phyloP scores from a whole-genome alignment of 192 early-diverging fungal genomes.

The Podila epigama region DNA sequence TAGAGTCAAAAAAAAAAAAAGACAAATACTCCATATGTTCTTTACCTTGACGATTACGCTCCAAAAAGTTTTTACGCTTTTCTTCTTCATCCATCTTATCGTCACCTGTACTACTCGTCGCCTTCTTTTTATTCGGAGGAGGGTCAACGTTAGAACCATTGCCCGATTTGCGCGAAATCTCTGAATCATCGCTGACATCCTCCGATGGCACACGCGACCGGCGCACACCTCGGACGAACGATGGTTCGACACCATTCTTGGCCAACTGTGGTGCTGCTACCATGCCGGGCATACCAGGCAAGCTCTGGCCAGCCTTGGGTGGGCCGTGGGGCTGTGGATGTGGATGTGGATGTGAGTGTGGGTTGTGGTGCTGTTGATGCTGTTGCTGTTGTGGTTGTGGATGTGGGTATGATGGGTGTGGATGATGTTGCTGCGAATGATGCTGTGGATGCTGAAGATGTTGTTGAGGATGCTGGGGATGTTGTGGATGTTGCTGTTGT shows the following conservation, averaged over 20 bases:
- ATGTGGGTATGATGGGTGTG: too few relatives aligned
- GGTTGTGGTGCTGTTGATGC: neutral
- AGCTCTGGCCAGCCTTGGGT: slow-evolving; percentile 11
- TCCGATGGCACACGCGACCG: slow-evolving; percentile 11
- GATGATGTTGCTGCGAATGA: neutral
- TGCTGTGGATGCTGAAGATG: slow-evolving; percentile 4
- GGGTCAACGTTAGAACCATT: slow-evolving; percentile 9
- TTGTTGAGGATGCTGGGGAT: neutral
- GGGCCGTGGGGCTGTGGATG: neutral
- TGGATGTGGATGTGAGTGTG: neutral
- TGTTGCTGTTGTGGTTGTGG: neutral
- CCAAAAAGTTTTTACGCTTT: slow-evolving; percentile 82
- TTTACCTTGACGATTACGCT: slow-evolving; percentile 85
- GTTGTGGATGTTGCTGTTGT: neutral
- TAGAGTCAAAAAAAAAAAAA: neutral
- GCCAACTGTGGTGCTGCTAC: slow-evolving; percentile 15
- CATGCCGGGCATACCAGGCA: slow-evolving; percentile 39
- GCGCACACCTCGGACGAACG: slow-evolving; percentile 21
- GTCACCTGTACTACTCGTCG: slow-evolving; percentile 8
- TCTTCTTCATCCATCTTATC: slow-evolving; percentile 59
- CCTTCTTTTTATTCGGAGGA: slow-evolving; percentile 13
- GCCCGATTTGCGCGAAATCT: slow-evolving; percentile 19
- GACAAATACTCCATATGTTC: neutral
- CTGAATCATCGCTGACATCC: slow-evolving; percentile 42
- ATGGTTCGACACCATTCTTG: slow-evolving; percentile 21